Evolutionary conservation across 192 early-diverging fungal genomes (phyloP), one percentile per base, ranked within the genome.

Genomic region (Linnemannia exigua): DNA sequence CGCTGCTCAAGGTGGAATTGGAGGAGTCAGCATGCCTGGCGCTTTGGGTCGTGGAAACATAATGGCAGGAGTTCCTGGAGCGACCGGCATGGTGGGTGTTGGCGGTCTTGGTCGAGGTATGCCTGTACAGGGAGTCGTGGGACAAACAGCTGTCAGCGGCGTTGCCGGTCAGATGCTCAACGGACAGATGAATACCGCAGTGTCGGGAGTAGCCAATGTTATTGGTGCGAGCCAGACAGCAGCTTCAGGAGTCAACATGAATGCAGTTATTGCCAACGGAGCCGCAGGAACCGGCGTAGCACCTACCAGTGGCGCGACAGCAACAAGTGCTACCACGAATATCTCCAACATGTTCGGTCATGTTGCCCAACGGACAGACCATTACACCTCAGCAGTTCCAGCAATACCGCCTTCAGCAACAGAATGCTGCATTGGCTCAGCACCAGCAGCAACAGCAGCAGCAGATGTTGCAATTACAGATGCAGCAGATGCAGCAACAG

Each of bases 381-480:
- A 75, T 79, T 41, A 79, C 83, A 0, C 67, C 73, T 5, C 67
- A 75, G 35, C 83, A 85, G 50, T 76, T 85, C 51, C 77, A 85
- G 20, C 73, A 79, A 36, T 37, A 76, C 51, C 71, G 79, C 52
- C 76, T 75, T 11, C 70, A 72, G 16, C 70, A 69, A 4, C 75
- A 72, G 2, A 58, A 84, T 6, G 66, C 71, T 6, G 5, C 41
- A n/a, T 37, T 67, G 25, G 76, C 67, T 52, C 77, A 66, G 22
- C 48, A 58, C 22, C 74, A 75, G 17, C 74, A 71, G 20, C 74
- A 75, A 50, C 80, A 76, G 54, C 67, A 75, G 6, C 52, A 52
- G 52, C 33, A 71, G 36, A 74, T 72, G 25, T 5, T 35, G 3
- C 63, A 67, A 44, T 37, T 35, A 28, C 63, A 68, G 14, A 47